Base-by-base conservation (phyloP, 179 eudicot species). In the Gypsophila paniculata region DNA sequence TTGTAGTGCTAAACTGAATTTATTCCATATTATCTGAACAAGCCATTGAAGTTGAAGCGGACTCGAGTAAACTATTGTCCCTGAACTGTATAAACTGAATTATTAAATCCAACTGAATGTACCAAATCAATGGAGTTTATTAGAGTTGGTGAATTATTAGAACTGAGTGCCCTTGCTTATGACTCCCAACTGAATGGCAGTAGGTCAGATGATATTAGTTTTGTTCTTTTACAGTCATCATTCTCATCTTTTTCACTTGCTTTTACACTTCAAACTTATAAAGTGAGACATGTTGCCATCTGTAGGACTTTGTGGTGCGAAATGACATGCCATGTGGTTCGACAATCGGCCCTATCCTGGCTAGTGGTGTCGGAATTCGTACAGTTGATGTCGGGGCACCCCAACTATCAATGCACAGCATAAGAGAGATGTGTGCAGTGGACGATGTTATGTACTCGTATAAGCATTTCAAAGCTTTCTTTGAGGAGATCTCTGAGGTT, bases 301-400 rank as follows among this genome's bases (percentile, higher is more conserved):
- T 81, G 76, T 81, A 94, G 99, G 99, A 94, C 69, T 94, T 94
- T 78, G 97, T 87, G 84, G 86, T 91, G 53, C 88, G 99, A 68
- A 94, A 91, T 58, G 99, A 94, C 85, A 87, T 90, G 97, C 74
- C 81, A 12, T 94, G 99, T 73, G 99, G 99, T 51, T 94, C 99
- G 19, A 94, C 99, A 49, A 91, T 94, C 9, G 99, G 99, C 38
- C 99, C 99, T 3, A 94, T 94, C 65, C 82, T 94, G 81, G 99
- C 99, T 48, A 94, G 97, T 68, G 99, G 99, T 32, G 88, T 86
- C 8, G 99, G 99, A 15, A 88, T 91, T 65, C 96, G 97, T 14
- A 94, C 97, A 2, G 97, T 94, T 22, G 99, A 94, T 70, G 85
- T 94, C 53, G 99, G 99, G 15, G 92, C 94, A 3, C 97, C 99